phyloP scores from a whole-genome alignment of 176 grass and related monocot species.

The Stipa capillata region DNA sequence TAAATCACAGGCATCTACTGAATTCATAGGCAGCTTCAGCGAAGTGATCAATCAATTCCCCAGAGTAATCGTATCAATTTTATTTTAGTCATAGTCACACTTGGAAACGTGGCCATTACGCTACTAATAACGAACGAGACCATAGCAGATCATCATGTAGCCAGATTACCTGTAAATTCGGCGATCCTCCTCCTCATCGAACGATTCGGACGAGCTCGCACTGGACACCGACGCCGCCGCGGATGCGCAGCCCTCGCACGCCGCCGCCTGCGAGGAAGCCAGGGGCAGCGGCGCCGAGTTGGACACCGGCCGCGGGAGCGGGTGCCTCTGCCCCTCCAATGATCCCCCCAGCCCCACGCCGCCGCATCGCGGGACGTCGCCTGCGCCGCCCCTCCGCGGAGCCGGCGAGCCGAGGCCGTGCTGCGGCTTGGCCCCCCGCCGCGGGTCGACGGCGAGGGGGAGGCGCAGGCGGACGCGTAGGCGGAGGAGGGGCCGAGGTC shows the following conservation, averaged over 20 bases:
- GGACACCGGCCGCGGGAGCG: slow-evolving; percentile 30
- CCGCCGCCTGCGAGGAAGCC: background rate
- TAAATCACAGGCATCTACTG: background rate
- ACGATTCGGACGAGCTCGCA: slow-evolving; percentile 49
- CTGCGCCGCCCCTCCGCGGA: background rate
- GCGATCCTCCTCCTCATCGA: slow-evolving; percentile 42
- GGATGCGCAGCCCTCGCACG: background rate
- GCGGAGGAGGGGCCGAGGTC: slow-evolving; percentile 14
- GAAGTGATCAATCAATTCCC: background rate
- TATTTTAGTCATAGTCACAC: background rate
- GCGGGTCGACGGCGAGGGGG: slow-evolving; percentile 20
- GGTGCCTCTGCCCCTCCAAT: background rate
- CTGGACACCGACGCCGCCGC: slow-evolving; percentile 40
- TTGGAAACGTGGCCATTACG: background rate
- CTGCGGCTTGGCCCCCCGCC: background rate
- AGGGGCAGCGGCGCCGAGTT: slow-evolving; percentile 17
- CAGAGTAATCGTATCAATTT: background rate
- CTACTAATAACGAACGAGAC: background rate
- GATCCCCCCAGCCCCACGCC: background rate
- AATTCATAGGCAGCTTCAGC: background rate
- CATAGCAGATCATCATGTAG: background rate
- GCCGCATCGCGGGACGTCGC: background rate
- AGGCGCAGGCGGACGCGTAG: slow-evolving; percentile 11
- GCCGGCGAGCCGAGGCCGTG: background rate
- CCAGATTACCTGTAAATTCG: slow-evolving; percentile 34